Evolutionary conservation across 345 rosid genomes (phyloP).

Genomic region (Populus simonii): DNA sequence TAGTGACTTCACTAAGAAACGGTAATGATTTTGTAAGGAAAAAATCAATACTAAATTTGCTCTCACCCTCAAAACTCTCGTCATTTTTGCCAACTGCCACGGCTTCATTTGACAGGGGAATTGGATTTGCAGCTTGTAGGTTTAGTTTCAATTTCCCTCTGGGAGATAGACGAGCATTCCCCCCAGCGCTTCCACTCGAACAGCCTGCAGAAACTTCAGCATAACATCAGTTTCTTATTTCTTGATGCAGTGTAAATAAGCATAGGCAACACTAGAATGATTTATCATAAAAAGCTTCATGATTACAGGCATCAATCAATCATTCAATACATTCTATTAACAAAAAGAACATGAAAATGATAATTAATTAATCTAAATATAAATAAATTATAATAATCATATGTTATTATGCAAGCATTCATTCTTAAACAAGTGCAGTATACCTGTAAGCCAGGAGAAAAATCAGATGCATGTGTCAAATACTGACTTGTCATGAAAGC

Average conservation of each 20-base stretch:
- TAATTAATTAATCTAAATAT: too few relatives aligned
- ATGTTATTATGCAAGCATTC: too few relatives aligned
- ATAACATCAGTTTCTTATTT: background rate
- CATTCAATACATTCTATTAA: too few relatives aligned
- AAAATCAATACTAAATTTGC: background rate
- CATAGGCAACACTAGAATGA: too few relatives aligned
- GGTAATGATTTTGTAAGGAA: background rate
- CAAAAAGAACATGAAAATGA: too few relatives aligned
- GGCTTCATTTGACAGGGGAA: constrained; percentile 9
- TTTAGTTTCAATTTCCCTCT: background rate
- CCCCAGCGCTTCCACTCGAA: background rate
- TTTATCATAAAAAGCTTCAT: too few relatives aligned
- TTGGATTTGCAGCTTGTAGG: constrained; percentile 4
- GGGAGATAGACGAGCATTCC: background rate
- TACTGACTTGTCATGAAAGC: background rate
- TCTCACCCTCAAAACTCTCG: constrained; percentile 1
- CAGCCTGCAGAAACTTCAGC: constrained; percentile 17
- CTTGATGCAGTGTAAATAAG: too few relatives aligned
- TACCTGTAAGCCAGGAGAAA: constrained; percentile 19
- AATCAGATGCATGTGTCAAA: background rate
- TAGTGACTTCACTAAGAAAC: background rate
- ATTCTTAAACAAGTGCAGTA: constrained; percentile 33
- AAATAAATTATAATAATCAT: too few relatives aligned
- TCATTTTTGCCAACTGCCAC: constrained; percentile 3
- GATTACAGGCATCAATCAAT: too few relatives aligned